Percentiles rank a stretch among this genome's conserved stretches.
phyloP scores from a whole-genome alignment of 176 grass and related monocot species.

The Tuctoria greenei region DNA sequence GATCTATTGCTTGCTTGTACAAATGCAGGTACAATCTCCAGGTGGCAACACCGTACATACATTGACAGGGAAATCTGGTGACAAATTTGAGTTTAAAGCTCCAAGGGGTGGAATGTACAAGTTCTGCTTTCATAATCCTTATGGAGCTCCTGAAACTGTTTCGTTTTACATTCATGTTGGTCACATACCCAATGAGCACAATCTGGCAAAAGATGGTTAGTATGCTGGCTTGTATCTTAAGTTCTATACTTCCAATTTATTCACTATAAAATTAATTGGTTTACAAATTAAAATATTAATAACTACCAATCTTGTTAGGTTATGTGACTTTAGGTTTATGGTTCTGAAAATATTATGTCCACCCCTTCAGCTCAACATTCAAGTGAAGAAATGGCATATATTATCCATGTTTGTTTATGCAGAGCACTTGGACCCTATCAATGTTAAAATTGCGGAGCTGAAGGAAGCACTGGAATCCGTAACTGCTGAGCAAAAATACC shows the following conservation, averaged over 20 bases:
- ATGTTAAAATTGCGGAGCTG: slow-evolving; percentile 94
- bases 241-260: neutral
- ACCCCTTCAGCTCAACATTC: neutral
- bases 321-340: slow-evolving; percentile 1
- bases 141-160: slow-evolving; percentile 89
- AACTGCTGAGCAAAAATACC: slow-evolving; percentile 86
- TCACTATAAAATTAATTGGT: neutral
- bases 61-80: slow-evolving; percentile 86
- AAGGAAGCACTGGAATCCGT: slow-evolving; percentile 94
- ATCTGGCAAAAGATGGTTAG: slow-evolving; percentile 95
- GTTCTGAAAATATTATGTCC: neutral
- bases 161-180: slow-evolving; percentile 99
- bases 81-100: slow-evolving; percentile 94
- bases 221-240: slow-evolving; percentile 26
- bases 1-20: neutral
- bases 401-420: slow-evolving; percentile 28
- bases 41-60: slow-evolving; percentile 72
- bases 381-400: neutral
- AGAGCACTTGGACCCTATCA: slow-evolving; percentile 96
- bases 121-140: slow-evolving; percentile 95
- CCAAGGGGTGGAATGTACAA: slow-evolving; percentile 96
- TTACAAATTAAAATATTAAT: neutral
- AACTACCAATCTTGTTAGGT: neutral
- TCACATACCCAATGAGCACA: slow-evolving; percentile 96
- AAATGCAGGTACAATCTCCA: slow-evolving; percentile 73